phyloP scores from a whole-genome alignment of 2,329 filamentous ascomycete genomes.

The Pseudogymnoascus sp. region DNA sequence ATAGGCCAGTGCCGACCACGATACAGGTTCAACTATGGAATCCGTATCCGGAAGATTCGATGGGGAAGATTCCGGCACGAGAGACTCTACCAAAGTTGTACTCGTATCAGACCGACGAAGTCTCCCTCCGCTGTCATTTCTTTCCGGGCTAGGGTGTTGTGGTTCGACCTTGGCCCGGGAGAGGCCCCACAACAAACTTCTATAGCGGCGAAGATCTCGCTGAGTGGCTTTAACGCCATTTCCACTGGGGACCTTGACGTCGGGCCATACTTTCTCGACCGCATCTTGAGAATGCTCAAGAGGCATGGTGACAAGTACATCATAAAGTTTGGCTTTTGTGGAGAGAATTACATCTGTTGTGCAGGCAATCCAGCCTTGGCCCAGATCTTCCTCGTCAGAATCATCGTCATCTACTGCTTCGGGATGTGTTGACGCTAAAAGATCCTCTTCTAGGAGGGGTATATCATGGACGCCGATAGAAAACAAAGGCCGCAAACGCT shows the following conservation, averaged over 20 bases:
- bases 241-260: conserved; percentile 58
- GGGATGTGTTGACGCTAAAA: conserved; percentile 35
- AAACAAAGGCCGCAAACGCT: conserved; percentile 76
- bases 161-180: conserved; percentile 28
- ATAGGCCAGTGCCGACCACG: conserved; percentile 69
- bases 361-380: conserved; percentile 80
- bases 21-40: conserved; percentile 52
- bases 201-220: conserved; percentile 76
- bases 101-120: not conserved
- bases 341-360: conserved; percentile 90
- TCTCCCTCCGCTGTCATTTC: not conserved
- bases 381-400: conserved; percentile 36
- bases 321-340: conserved; percentile 80
- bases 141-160: not conserved
- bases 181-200: conserved; percentile 57
- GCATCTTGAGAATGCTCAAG: conserved; percentile 49
- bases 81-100: not conserved
- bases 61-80: conserved; percentile 18
- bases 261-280: conserved; percentile 63
- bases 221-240: conserved; percentile 74
- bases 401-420: conserved; percentile 20
- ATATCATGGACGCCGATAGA: conserved; percentile 92
- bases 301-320: conserved; percentile 79
- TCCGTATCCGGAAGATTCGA: conserved; percentile 43
- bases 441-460: conserved; percentile 59